These are phyloP conservation scores for Picea mariana DNA, from an alignment of 83 land plant genomes.

Conservation along the genomic window DNA sequence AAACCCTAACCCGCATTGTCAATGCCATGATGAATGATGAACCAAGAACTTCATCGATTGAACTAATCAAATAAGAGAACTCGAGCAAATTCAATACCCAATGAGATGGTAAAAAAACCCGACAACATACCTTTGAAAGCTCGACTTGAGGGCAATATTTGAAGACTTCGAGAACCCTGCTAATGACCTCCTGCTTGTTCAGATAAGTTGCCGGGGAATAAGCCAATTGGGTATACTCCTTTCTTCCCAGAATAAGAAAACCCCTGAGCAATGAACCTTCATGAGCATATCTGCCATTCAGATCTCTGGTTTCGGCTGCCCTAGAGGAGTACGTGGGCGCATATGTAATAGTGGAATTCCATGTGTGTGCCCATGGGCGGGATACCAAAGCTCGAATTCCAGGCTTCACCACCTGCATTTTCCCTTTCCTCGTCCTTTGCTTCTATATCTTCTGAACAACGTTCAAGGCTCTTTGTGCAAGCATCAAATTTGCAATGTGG, in stretches of 20 bases:
- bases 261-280: background rate
- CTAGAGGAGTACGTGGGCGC: background rate
- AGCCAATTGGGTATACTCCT: constrained; percentile 17
- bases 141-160: constrained; percentile 26
- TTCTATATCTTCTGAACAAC: no score
- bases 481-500: no score
- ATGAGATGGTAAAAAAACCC: background rate
- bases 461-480: no score
- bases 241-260: constrained; percentile 2
- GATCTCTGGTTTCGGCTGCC: background rate
- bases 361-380: background rate
- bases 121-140: constrained; percentile 21
- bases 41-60: background rate
- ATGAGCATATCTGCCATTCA: background rate
- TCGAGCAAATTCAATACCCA: background rate
- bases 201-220: constrained; percentile 18
- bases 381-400: constrained; percentile 13
- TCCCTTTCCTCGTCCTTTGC: background rate
- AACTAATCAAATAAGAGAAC: background rate
- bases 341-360: background rate
- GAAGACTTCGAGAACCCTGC: constrained; percentile 23
- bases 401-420: constrained; percentile 5
- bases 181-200: constrained; percentile 27
- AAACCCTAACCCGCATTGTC: background rate
- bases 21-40: background rate